These are phyloP conservation scores for Erodium trifolium DNA, from an alignment of 441 rosid genomes.

Conservation along the genomic window DNA sequence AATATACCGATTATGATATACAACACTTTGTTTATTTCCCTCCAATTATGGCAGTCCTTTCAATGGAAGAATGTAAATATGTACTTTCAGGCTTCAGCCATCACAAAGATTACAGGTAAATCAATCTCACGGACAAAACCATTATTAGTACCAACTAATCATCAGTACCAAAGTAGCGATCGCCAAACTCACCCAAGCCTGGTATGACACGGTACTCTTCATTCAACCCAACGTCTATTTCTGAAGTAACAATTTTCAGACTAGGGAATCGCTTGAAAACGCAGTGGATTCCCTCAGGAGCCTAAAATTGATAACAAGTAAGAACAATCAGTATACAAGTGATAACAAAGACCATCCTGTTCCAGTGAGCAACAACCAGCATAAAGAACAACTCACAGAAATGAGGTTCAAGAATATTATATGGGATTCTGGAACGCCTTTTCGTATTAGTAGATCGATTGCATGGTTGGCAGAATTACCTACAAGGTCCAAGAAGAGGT, in stretches of 20 bases:
- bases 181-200: constrained; percentile 94
- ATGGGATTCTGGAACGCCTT: constrained; percentile 95
- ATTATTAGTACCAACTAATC: constrained; percentile 32
- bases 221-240: constrained; percentile 70
- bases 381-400: constrained; percentile 42
- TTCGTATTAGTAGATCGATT: constrained; percentile 68
- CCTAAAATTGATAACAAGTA: constrained; percentile 33
- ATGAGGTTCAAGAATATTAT: constrained; percentile 85
- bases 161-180: constrained; percentile 92
- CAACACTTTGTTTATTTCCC: no score
- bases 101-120: no score
- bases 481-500: constrained; percentile 19
- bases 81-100: no score
- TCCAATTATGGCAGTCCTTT: no score
- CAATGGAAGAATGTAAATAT: no score
- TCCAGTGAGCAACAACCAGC: neutral
- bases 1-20: no score
- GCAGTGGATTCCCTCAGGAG: constrained; percentile 93
- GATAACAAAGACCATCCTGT: neutral
- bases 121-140: no score
- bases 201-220: constrained; percentile 90
- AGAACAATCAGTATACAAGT: constrained; percentile 9
- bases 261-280: constrained; percentile 83
- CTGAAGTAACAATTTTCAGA: constrained; percentile 85
- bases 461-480: constrained; percentile 98